Evolutionary conservation across 2,329 filamentous ascomycete genomes (phyloP).

Genomic region (Fusarium virguliforme): DNA sequence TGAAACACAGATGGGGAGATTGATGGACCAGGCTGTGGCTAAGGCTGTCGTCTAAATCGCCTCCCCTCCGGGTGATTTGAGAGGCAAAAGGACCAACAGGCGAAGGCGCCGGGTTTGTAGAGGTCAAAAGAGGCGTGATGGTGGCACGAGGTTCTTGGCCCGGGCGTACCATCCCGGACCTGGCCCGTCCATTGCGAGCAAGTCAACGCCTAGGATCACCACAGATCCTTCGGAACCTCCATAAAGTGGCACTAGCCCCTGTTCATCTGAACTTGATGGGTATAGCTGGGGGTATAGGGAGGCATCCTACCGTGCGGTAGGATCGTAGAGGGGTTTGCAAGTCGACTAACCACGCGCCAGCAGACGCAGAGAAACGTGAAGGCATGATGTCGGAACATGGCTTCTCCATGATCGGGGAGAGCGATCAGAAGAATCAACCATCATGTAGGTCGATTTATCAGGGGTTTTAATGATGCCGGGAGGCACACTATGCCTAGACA

Average conservation of each 20-base stretch:
- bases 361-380: not conserved
- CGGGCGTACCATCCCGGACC: constrained; percentile 11
- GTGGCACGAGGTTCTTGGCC: constrained; percentile 23
- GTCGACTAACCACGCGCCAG: constrained; percentile 11
- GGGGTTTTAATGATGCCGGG: constrained; percentile 4
- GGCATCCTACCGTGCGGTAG: constrained; percentile 5
- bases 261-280: constrained; percentile 16
- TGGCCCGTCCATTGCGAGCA: constrained; percentile 5
- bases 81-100: constrained; percentile 8
- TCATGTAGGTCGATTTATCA: not conserved
- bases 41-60: not conserved
- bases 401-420: not conserved
- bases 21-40: constrained; percentile 5
- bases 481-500: constrained; percentile 5
- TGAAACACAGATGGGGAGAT: constrained; percentile 15
- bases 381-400: constrained; percentile 10
- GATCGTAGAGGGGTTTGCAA: constrained; percentile 1
- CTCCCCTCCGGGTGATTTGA: not conserved
- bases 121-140: constrained; percentile 16
- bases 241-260: constrained; percentile 7
- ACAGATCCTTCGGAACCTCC: constrained; percentile 4
- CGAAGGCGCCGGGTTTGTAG: not conserved
- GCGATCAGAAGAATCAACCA: not conserved
- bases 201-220: not conserved
- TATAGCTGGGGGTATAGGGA: not conserved